Evolutionary conservation across 208 protist genomes (phyloP), one percentile per base, ranked within the genome.

Genomic region (Crithidia fasciculata): DNA sequence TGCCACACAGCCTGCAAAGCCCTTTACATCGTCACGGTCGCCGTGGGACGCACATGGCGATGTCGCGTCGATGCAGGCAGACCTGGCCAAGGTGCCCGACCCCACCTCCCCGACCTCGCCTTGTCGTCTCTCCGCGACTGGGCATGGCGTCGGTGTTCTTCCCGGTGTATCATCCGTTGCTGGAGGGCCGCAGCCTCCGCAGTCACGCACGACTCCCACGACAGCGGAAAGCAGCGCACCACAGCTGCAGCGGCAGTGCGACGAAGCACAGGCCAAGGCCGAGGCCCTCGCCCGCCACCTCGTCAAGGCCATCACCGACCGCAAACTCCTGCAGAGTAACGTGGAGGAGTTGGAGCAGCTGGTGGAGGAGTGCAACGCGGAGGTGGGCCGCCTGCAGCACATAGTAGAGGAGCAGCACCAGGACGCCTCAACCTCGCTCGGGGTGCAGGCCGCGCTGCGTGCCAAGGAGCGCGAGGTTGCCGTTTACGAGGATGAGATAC

Each of bases 201-300:
- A 28, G 28, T 28, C 28, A 28, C 28, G 28, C 1, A 28, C 28
- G 28, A 28, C 28, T 2, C 28, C 1, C 28, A 28, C 28, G 28
- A 28, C 8, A 45, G 2, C 47, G 52, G 3, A 69, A 71, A 64
- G 59, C 64, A 53, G 6, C 18, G 10, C 57, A 47, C 66, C 62
- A 52, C 47, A 60, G 56, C 47, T 86, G 40, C 80, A 84, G 72
- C 70, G 75, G 44, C 69, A 77, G 72, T 71, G 82, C 44, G 67
- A 78, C 2, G 87, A 91, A 47, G 73, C 86, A 37, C 83, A 86
- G 68, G 55, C 76, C 6, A 96, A 96, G 80, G 84, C 87, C 19
- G 89, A 96, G 65, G 81, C 80, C 5, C 87, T 96, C 9, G 91
- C 91, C 15, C 84, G 88, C 13, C 89, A 96, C 72, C 80, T 96